A percentile compares a stretch with the other conserved stretches of the same genome.
Conservation (phyloP, 2,329 filamentous ascomycete genomes). For the Dothistroma pini region DNA sequence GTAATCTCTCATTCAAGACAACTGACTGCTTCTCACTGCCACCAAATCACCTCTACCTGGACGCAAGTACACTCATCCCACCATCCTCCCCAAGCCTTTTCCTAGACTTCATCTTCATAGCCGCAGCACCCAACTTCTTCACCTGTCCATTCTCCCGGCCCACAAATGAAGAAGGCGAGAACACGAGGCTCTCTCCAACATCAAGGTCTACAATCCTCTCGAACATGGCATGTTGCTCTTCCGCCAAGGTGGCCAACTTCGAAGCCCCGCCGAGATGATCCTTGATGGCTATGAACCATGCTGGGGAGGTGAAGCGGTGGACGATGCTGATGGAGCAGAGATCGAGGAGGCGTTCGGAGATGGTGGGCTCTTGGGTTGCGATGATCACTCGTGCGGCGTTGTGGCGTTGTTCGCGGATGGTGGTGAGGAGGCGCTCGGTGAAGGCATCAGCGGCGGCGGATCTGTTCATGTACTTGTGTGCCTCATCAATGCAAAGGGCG, state of each 20-base stretch:
- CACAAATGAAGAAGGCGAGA: constrained; percentile 31
- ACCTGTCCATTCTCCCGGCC: constrained; percentile 15
- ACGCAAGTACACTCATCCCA: constrained; percentile 29
- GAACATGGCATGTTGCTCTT: constrained; percentile 25
- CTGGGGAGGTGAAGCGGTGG: constrained; percentile 66
- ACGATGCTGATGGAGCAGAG: constrained; percentile 69
- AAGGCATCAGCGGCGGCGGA: constrained; percentile 54
- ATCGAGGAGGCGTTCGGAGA: constrained; percentile 65
- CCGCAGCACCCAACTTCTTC: constrained; percentile 22
- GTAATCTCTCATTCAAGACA: too few species aligned
- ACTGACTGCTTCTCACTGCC: neutral
- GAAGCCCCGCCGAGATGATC: constrained; percentile 48
- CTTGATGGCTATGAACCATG: constrained; percentile 54
- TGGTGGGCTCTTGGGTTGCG: constrained; percentile 72
- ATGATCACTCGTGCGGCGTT: constrained; percentile 64
- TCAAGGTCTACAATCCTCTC: constrained; percentile 29
- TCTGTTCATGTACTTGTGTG: constrained; percentile 64
- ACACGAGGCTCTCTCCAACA: constrained; percentile 35
- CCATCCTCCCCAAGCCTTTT: constrained; percentile 28
- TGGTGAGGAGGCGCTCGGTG: constrained; percentile 59
- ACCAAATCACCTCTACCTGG: neutral
- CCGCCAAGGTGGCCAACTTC: constrained; percentile 9
- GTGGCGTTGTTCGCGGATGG: constrained; percentile 69
- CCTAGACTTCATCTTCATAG: constrained; percentile 30
- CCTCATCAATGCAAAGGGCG: constrained; percentile 70